Conservation (phyloP, 2,329 filamentous ascomycete species). For the Blumeriella jaapii region DNA sequence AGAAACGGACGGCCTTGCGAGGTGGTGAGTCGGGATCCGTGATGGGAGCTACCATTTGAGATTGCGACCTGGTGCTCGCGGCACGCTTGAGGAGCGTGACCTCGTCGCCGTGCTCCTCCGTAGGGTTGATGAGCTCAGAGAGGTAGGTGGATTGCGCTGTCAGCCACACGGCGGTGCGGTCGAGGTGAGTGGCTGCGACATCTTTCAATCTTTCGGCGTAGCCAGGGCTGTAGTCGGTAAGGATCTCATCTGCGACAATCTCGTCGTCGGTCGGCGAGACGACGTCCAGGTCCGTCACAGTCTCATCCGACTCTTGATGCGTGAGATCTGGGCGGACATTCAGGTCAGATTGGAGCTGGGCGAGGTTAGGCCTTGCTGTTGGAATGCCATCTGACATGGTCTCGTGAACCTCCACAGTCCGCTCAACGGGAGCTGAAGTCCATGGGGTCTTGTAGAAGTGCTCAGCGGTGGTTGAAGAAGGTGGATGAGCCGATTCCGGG, state of each 20-base stretch:
- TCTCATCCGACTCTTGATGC: constrained; percentile 29
- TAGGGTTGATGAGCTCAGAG: constrained; percentile 49
- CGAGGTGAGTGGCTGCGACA: constrained; percentile 60
- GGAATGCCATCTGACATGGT: constrained; percentile 49
- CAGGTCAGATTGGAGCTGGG: constrained; percentile 30
- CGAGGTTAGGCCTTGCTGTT: constrained; percentile 47
- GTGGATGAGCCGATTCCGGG: constrained; percentile 45
- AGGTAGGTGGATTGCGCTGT: constrained; percentile 70
- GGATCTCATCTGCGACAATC: constrained; percentile 51
- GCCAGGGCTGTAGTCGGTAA: constrained; percentile 60
- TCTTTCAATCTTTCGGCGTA: constrained; percentile 66
- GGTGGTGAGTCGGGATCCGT: constrained; percentile 27
- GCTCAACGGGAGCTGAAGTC: constrained; percentile 49
- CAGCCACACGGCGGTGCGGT: constrained; percentile 81
- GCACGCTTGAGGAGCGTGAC: constrained; percentile 25
- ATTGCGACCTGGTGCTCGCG: constrained; percentile 21
- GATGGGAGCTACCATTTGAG: constrained; percentile 1
- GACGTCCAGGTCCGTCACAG: constrained; percentile 27
- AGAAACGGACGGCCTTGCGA: constrained; percentile 72
- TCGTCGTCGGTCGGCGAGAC: constrained; percentile 30
- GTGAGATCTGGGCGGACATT: constrained; percentile 17
- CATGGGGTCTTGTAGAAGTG: constrained; percentile 84
- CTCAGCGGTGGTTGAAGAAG: constrained; percentile 84
- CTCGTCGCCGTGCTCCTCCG: constrained; percentile 31
- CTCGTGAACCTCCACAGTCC: constrained; percentile 51